A percentile compares a stretch with the other conserved stretches of the same genome.
Evolutionary conservation across 805 yeast genomes (phyloP).

Genomic region (Nadsonia fulvescens): DNA sequence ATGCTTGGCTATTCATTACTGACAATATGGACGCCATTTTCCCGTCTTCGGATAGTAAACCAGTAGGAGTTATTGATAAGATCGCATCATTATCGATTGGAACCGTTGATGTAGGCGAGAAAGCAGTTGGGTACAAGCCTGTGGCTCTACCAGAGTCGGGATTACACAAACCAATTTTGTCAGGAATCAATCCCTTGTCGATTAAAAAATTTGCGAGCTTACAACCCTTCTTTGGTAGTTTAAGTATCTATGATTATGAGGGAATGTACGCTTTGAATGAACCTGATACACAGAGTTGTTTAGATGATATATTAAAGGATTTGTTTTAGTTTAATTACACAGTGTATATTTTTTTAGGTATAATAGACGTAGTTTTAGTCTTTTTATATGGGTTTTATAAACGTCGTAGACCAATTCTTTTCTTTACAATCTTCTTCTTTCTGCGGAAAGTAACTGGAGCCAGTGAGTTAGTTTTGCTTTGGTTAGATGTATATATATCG

Average conservation of each 20-base stretch:
- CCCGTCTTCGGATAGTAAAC: conserved; percentile 17
- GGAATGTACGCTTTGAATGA: conserved; percentile 35
- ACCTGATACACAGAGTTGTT: conserved; percentile 29
- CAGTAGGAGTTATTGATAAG: conserved; percentile 30
- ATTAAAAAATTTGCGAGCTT: conserved; percentile 29
- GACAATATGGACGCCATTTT: conserved; percentile 45
- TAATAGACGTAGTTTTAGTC: too few species aligned
- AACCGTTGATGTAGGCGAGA: conserved; percentile 11
- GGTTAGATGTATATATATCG: too few species aligned
- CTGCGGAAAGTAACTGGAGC: too few species aligned
- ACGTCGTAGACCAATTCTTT: too few species aligned
- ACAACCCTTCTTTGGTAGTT: conserved; percentile 44
- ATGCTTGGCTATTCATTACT: conserved; percentile 75
- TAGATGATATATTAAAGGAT: conserved; percentile 41
- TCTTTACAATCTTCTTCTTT: too few species aligned
- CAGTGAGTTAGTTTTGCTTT: too few species aligned
- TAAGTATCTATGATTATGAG: conserved; percentile 49
- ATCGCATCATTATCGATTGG: conserved; percentile 15
- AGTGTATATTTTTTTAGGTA: too few species aligned
- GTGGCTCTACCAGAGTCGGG: conserved; percentile 2
- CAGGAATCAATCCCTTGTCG: conserved; percentile 11
- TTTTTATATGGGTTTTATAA: too few species aligned
- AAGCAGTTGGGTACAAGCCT: conserved; percentile 2
- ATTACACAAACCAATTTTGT: conserved; percentile 23
- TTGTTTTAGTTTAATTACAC: too few species aligned